Evolutionary conservation across 495 filamentous ascomycete genomes (phyloP), one percentile per base, ranked within the genome.

Genomic region (Talaromyces stipitatus): DNA sequence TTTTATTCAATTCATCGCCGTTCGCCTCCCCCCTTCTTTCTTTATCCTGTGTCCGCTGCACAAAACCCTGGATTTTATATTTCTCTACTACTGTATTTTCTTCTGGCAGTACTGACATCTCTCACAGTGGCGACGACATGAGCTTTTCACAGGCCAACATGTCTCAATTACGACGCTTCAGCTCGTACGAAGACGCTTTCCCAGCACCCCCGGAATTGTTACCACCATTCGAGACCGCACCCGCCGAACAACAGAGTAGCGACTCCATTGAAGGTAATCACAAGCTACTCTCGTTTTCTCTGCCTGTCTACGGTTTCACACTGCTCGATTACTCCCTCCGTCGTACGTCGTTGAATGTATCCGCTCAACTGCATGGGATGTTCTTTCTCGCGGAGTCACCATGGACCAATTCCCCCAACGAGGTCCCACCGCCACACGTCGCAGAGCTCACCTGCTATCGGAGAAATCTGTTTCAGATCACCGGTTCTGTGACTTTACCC

Each of bases 301-400:
- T 84, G 3, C 88, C 85, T 1, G 76, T 78, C 14, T 83, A 86
- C 59, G 83, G 84, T 60, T 89, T 86, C 45, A 82, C 82, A 2
- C 72, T 90, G 9, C 75, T 91, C 30, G 86, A 90, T 62, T 87
- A 82, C 74, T 78, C 82, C 59, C 76, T 82, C 68, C 78, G 82
- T 53, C 69, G 82, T 64, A 73, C 78, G 6, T 76, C 75, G 5
- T 66, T 90, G 22, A 79, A 80, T 29, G 83, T 95, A 66, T 82
- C 86, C 8, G 90, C 90, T 43, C 91, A 95, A 69, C 72, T 96
- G 28, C 89, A 94, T 65, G 91, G 91, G 73, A 95, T 95, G 90
- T 96, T 96, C 74, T 95, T 94, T 64, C 81, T 96, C 5, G 91
- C 91, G 50, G 91, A 96, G 73, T 73, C 91, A 59, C 86, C 89